Base-by-base conservation (phyloP, 2,329 filamentous ascomycete genomes). In the Lasiodiplodia sp. region DNA sequence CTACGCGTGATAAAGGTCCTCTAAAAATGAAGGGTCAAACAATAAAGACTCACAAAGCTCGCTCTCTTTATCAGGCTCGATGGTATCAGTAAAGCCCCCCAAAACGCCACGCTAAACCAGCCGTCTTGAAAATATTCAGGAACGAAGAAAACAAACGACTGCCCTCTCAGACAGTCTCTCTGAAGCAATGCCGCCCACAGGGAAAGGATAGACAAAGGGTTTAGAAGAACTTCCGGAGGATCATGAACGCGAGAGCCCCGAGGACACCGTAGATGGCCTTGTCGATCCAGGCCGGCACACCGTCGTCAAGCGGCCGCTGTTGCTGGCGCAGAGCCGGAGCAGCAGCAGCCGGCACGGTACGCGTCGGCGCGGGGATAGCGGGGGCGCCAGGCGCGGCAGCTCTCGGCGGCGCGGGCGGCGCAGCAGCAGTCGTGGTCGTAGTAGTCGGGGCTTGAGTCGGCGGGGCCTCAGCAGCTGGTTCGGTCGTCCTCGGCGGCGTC, bases 241-340 rank as follows among this genome's bases (percentile, higher is more conserved):
- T 82, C 83, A 97, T 87, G 25, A 92, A 87, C 3, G 89, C 82
- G 23, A 97, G 82, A 31, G 92, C 83, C 16, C 92, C 85, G 0
- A 92, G 83, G 21, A 97, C 80, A 7, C 88, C 90, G 25, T 90
- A 88, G 72, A 97, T 97, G 47, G 90, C 87, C 71, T 92, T 88
- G 78, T 97, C 94, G 21, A 97, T 84, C 91, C 93, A 97, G 14
- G 89, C 81, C 1, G 90, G 87, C 18, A 92, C 86, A 2, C 83
- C 87, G 34, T 87, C 84, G n/a, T 70, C 69, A 10, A 63, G 7
- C 37, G 63, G 65, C 4, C 40, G 68, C 7, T 38, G 70, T 44
- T 68, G 72, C 18, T 53, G 71, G 53, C 66, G 68, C 52, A 68
- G 68, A 38, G 31, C 44, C 23, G 57, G 69, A 6, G 51, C 51